A percentile compares a stretch with the other conserved stretches of the same genome.
phyloP scores from a whole-genome alignment of 768 basidiomycete genomes.

The Atractiella rhizophila region DNA sequence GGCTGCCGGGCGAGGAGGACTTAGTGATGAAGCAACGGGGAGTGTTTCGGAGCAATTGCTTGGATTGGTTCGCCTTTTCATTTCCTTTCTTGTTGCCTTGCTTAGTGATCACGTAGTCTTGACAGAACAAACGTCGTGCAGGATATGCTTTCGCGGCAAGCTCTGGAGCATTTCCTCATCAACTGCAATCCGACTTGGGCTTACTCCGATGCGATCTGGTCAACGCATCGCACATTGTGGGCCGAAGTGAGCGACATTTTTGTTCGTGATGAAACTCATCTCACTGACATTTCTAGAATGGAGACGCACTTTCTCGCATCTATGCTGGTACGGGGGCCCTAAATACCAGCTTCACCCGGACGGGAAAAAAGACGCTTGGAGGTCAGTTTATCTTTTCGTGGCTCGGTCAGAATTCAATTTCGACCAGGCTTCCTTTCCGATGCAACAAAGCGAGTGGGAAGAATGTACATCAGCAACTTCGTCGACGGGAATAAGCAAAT shows the following conservation, averaged over 20 bases:
- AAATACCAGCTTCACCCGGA: conserved; percentile 86
- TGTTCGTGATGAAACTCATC: not conserved
- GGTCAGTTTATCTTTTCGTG: too few relatives aligned
- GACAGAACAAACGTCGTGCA: conserved; percentile 95
- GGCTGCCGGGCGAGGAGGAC: not conserved
- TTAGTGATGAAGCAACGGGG: conserved; percentile 72
- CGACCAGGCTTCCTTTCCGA: conserved; percentile 67
- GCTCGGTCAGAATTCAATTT: too few relatives aligned
- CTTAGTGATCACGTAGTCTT: conserved; percentile 27
- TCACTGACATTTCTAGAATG: conserved; percentile 31
- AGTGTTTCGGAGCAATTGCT: conserved; percentile 76
- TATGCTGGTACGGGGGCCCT: conserved; percentile 61
- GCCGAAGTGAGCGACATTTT: conserved; percentile 33
- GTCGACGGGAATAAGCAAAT: conserved; percentile 81
- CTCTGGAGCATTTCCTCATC: conserved; percentile 54
- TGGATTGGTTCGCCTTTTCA: conserved; percentile 49
- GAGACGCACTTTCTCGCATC: conserved; percentile 70
- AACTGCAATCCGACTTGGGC: conserved; percentile 57
- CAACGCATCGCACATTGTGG: conserved; percentile 76
- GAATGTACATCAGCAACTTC: conserved; percentile 95
- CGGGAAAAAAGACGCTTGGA: conserved; percentile 79
- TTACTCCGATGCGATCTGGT: conserved; percentile 36
- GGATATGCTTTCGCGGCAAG: conserved; percentile 64
- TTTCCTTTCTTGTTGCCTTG: not conserved
- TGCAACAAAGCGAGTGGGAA: conserved; percentile 54